Conservation (phyloP, 164 flowering plant genomes). For the Sextonia rubra region DNA sequence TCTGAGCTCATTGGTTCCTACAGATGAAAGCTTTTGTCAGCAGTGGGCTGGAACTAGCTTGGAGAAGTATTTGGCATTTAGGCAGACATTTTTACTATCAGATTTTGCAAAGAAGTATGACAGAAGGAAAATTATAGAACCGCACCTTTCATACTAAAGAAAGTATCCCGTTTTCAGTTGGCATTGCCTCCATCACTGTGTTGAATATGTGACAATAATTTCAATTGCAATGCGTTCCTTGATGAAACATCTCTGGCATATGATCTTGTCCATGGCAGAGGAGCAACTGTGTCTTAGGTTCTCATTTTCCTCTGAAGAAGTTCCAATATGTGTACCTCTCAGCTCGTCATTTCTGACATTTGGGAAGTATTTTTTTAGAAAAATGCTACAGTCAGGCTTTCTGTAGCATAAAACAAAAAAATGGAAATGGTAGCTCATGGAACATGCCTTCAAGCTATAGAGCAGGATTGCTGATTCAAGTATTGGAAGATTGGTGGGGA, state of each 20-base stretch:
- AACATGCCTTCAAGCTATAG: not conserved
- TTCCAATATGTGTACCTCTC: not conserved
- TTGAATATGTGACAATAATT: not conserved
- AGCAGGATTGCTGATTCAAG: not conserved
- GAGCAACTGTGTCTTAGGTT: not conserved
- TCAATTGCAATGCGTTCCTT: not conserved
- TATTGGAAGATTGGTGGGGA: not conserved
- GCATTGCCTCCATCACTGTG: not conserved
- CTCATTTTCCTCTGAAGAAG: not conserved
- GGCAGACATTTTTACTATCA: conserved; percentile 64
- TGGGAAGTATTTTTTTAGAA: not conserved
- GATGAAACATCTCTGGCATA: not conserved
- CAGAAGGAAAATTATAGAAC: conserved; percentile 14
- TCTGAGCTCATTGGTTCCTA: conserved; percentile 78
- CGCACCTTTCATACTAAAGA: not conserved
- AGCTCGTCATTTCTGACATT: not conserved
- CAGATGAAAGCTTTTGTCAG: conserved; percentile 91
- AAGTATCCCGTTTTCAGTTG: not conserved
- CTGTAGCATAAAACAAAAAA: not conserved
- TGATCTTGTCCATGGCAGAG: not conserved
- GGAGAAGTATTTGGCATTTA: conserved; percentile 74
- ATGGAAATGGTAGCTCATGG: not conserved
- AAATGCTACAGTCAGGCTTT: not conserved
- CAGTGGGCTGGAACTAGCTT: conserved; percentile 91
- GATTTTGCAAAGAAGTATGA: conserved; percentile 75